A percentile compares a stretch with the other conserved stretches of the same genome.
Conservation (phyloP, 1,284 basidiomycete species). For the Violaceomyces palustris region DNA sequence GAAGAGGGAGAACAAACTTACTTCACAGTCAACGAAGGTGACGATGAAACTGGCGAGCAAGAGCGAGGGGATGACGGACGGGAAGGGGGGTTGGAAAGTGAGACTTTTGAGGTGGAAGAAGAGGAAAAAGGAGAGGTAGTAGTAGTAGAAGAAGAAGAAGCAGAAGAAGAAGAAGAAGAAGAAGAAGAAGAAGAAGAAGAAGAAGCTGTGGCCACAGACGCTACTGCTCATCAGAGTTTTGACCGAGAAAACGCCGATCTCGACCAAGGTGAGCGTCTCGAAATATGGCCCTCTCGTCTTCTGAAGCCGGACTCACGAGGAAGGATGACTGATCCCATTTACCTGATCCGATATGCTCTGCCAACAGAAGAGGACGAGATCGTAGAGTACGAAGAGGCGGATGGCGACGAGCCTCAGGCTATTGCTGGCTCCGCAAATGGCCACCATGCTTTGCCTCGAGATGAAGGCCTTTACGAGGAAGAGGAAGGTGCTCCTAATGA, state of each 20-base stretch:
- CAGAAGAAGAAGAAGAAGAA: conserved; percentile 1
- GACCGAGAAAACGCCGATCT: conserved; percentile 3
- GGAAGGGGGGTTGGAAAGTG: background rate
- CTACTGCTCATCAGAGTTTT: too few relatives aligned
- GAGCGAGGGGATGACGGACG: background rate
- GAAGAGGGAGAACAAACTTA: conserved; percentile 19
- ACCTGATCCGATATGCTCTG: too few relatives aligned
- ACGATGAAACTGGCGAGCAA: conserved; percentile 10
- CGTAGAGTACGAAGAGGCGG: conserved; percentile 24
- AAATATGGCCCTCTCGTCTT: background rate
- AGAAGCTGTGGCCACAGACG: conserved; percentile 2
- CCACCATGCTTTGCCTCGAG: too few relatives aligned
- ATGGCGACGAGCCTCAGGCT: too few relatives aligned
- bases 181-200: conserved; percentile 1
- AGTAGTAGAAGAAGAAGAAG: conserved; percentile 17
- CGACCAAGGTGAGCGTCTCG: conserved; percentile 7
- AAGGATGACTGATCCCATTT: background rate
- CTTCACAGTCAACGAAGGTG: conserved; percentile 14
- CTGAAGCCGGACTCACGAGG: background rate
- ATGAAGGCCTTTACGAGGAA: too few relatives aligned
- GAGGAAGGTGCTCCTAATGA: too few relatives aligned
- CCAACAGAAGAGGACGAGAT: conserved; percentile 21
- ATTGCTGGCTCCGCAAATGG: too few relatives aligned
- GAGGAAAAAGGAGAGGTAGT: conserved; percentile 2
- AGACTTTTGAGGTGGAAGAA: background rate